Conservation (phyloP, 495 filamentous ascomycete species). For the Halenospora varia region DNA sequence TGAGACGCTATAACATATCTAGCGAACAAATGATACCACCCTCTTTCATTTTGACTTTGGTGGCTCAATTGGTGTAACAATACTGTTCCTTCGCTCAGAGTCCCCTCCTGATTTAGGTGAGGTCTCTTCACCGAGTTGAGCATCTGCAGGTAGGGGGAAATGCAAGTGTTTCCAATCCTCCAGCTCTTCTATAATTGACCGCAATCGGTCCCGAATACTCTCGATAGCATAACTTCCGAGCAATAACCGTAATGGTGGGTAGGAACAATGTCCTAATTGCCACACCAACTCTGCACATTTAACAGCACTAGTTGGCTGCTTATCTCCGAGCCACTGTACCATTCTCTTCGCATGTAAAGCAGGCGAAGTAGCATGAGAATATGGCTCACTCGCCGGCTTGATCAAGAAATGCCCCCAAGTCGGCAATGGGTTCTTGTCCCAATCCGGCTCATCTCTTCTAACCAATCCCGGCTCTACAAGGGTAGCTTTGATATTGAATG, state of each 20-base stretch:
- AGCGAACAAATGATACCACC: conserved; percentile 19
- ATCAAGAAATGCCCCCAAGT: conserved; percentile 90
- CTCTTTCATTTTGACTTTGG: conserved; percentile 6
- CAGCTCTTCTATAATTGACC: conserved; percentile 90
- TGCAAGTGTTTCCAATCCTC: conserved; percentile 87
- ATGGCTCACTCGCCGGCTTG: conserved; percentile 78
- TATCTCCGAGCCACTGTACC: conserved; percentile 91
- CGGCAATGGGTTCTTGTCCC: conserved; percentile 50
- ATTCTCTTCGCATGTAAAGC: conserved; percentile 88
- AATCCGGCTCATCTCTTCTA: conserved; percentile 63
- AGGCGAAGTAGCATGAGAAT: conserved; percentile 69
- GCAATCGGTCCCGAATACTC: conserved; percentile 82
- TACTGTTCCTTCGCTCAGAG: conserved; percentile 9
- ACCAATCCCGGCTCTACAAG: conserved; percentile 89
- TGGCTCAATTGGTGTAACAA: neutral
- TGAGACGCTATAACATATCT: neutral
- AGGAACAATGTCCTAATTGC: conserved; percentile 91
- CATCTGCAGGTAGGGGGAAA: conserved; percentile 37
- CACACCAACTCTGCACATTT: conserved; percentile 95
- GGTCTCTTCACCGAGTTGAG: conserved; percentile 29
- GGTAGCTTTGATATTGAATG: conserved; percentile 87
- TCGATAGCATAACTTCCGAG: conserved; percentile 93
- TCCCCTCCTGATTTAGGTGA: conserved; percentile 24
- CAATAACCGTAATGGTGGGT: conserved; percentile 80
- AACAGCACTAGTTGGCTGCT: conserved; percentile 86